Evolutionary conservation across 2,329 filamentous ascomycete species (phyloP).

Genomic region (Cercospora citrullina): DNA sequence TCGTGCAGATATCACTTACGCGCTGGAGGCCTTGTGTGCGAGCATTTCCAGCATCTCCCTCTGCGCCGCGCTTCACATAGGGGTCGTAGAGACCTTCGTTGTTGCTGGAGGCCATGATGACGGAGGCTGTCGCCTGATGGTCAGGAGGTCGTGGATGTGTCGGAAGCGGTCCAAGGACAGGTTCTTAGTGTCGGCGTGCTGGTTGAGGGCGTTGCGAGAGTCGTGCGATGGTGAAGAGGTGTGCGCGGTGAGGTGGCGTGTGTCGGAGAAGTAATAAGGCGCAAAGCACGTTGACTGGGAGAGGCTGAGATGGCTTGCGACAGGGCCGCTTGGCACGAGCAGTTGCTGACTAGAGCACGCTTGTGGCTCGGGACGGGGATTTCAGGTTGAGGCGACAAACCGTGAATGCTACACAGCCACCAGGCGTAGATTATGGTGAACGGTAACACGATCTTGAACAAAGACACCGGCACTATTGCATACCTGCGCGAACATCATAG

Average conservation of each 20-base stretch:
- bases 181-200: background rate
- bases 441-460: background rate
- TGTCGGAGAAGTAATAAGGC: background rate
- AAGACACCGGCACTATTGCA: background rate
- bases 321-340: background rate
- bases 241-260: conserved; percentile 5
- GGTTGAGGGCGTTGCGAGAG: conserved; percentile 2
- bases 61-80: conserved; percentile 32
- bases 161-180: conserved; percentile 1
- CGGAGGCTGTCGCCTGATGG: conserved; percentile 8
- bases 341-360: background rate
- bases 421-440: background rate
- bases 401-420: conserved; percentile 2
- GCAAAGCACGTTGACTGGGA: conserved; percentile 4
- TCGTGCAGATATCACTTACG: conserved; percentile 18
- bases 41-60: conserved; percentile 23
- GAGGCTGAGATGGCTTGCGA: conserved; percentile 10
- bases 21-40: conserved; percentile 30
- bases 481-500: background rate
- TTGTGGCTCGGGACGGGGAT: background rate
- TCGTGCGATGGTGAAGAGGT: conserved; percentile 6
- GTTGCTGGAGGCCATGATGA: conserved; percentile 28
- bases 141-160: conserved; percentile 19
- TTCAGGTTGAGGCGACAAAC: background rate
- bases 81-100: conserved; percentile 31